Evolutionary conservation across 2,329 filamentous ascomycete genomes (phyloP), one percentile per base, ranked within the genome.

Genomic region (Sclerotinia trifoliorum): DNA sequence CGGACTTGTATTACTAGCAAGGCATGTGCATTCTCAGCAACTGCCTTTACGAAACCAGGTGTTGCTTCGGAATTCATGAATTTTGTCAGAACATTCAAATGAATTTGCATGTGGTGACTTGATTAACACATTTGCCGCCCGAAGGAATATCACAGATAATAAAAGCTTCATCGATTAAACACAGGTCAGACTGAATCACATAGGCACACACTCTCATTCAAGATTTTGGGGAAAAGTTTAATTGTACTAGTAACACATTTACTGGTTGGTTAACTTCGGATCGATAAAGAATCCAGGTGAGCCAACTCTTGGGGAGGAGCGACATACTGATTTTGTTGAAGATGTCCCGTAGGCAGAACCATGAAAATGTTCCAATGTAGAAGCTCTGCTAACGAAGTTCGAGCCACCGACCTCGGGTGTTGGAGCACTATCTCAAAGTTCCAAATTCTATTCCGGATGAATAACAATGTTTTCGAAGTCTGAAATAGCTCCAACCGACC

Each of bases 1-100:
- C 46, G 51, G 7, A 68, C 57, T 68, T 68, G 66, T 68, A 68
- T 65, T 65, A 68, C 42, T 68, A 68, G 66, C 60, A 68, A 51
- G 60, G 44, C 66, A 57, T 46, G 42, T 67, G 15, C 65, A 63
- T 67, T 42, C 32, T 55, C 15, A 63, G 65, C 26, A 24, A 13
- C 29, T 56, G 57, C 57, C 65, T 54, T 67, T 67, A 67, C 26
- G 65, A 67, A 26, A 67, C 65, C 39, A 52, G 60, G 60, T 63
- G 52, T 63, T 65, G 44, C 62, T 65, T 54, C n/a, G 26, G 48
- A 63, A 67, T 56, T 63, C 52, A 67, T 67, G 65, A 67, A 55
- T 26, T 63, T 46, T 67, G 48, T 26, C 49, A 63, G 39, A 10
- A 63, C 24, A 17, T 48, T 26, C 21, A 26, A 51, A 39, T 51